These are phyloP conservation scores for Prototheca wickerhamii DNA, from an alignment of 163 green algal species.

Conservation along the genomic window DNA sequence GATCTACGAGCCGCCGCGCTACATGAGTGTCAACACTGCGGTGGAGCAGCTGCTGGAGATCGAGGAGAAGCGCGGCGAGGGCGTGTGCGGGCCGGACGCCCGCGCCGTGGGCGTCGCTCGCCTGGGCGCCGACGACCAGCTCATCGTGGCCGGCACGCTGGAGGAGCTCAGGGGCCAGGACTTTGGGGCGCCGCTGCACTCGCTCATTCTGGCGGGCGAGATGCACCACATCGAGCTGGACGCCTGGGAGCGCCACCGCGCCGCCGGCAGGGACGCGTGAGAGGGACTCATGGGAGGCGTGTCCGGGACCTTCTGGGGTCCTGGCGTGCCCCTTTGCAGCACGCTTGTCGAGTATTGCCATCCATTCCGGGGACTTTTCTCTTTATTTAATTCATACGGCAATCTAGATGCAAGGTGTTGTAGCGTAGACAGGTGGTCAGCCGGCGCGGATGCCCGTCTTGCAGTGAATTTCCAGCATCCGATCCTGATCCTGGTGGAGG, in stretches of 20 bases:
- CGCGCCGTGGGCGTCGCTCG: slow-evolving; percentile 77
- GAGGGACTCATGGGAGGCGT: no score
- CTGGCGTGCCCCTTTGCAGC: no score
- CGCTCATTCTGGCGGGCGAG: slow-evolving; percentile 73
- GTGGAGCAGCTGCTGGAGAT: slow-evolving; percentile 89
- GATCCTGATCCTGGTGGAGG: no score
- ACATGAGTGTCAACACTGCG: slow-evolving; percentile 72
- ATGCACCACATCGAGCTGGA: slow-evolving; percentile 46
- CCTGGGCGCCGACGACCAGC: slow-evolving; percentile 55
- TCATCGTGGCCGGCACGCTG: slow-evolving; percentile 75
- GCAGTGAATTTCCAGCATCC: no score
- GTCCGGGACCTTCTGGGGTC: no score
- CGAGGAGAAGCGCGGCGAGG: slow-evolving; percentile 56
- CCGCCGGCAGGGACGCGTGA: no score
- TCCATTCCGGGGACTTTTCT: no score
- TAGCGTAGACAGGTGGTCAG: no score
- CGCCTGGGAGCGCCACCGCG: slow-evolving; percentile 28
- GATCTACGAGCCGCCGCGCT: slow-evolving; percentile 86
- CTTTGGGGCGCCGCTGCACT: slow-evolving; percentile 88
- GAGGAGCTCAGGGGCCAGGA: slow-evolving; percentile 69
- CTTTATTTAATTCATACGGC: no score
- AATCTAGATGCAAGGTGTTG: no score
- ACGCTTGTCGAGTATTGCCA: no score
- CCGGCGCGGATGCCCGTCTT: no score
- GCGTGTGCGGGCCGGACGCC: slow-evolving; percentile 55